phyloP scores from a whole-genome alignment of 345 rosid genomes.

The Cardamine resedifolia region DNA sequence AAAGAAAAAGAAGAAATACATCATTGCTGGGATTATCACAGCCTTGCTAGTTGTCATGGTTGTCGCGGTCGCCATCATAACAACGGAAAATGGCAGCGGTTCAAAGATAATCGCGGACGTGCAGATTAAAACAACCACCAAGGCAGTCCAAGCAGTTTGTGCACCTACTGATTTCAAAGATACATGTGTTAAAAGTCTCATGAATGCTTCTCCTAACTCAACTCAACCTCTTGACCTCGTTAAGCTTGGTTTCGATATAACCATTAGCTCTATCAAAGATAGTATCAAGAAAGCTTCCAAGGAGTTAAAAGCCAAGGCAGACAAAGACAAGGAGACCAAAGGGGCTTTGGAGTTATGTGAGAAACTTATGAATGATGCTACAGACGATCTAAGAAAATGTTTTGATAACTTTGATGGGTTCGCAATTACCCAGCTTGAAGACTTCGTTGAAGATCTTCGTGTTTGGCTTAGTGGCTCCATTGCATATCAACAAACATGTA shows the following conservation, averaged over 20 bases:
- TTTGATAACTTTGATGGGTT: slow-evolving; percentile 43
- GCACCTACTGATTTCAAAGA: slow-evolving; percentile 55
- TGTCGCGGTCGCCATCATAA: slow-evolving; percentile 42
- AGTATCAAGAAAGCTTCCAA: slow-evolving; percentile 44
- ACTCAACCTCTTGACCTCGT: slow-evolving; percentile 59
- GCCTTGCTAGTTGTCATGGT: slow-evolving; percentile 58
- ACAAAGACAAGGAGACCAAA: slow-evolving; percentile 48
- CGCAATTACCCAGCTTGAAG: slow-evolving; percentile 40
- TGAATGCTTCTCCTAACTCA: slow-evolving; percentile 43
- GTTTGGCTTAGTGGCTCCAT: slow-evolving; percentile 73
- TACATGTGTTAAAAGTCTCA: slow-evolving; percentile 50
- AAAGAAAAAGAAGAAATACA: slow-evolving; percentile 39
- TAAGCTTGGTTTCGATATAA: slow-evolving; percentile 45
- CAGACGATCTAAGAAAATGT: slow-evolving; percentile 52
- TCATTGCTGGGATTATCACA: slow-evolving; percentile 40
- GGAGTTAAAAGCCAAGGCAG: slow-evolving; percentile 46
- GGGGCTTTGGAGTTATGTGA: slow-evolving; percentile 57
- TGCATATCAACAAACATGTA: slow-evolving; percentile 68
- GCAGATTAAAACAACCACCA: slow-evolving; percentile 29
- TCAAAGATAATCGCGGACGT: no score
- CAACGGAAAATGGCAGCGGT: neutral
- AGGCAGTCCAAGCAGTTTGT: slow-evolving; percentile 55
- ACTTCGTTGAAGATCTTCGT: slow-evolving; percentile 49
- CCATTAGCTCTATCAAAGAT: slow-evolving; percentile 38
- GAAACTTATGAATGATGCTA: slow-evolving; percentile 49